Conservation (phyloP, 169 alveolate species). For the Toxoplasma gondii region DNA sequence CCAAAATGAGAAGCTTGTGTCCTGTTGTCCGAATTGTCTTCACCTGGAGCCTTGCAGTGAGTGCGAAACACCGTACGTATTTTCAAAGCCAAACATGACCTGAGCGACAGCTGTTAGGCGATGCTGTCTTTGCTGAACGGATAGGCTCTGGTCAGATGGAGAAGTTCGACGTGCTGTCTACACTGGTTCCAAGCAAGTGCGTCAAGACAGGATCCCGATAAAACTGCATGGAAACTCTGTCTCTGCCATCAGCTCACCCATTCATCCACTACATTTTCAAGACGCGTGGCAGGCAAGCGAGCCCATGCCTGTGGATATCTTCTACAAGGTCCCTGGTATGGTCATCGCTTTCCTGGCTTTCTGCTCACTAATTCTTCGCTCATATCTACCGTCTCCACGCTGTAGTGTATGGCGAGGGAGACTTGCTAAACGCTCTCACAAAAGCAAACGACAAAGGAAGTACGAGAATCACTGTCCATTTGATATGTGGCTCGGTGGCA, state of each 20-base stretch:
- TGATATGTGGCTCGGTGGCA: background rate
- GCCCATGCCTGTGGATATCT: slow-evolving; percentile 65
- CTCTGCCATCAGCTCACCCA: slow-evolving; percentile 39
- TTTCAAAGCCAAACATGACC: background rate
- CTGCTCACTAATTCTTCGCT: background rate
- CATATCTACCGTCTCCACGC: background rate
- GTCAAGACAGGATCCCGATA: background rate
- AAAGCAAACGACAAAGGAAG: slow-evolving; percentile 61
- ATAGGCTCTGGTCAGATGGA: background rate
- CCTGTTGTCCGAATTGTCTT: background rate
- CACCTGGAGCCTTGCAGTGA: background rate
- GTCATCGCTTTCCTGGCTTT: background rate
- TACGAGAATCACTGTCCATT: slow-evolving; percentile 24
- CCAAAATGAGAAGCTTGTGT: background rate
- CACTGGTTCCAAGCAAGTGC: slow-evolving; percentile 20
- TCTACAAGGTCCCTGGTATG: slow-evolving; percentile 65
- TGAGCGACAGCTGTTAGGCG: slow-evolving; percentile 14
- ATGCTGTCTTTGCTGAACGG: background rate
- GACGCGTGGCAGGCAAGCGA: slow-evolving; percentile 69
- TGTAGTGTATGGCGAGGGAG: slow-evolving; percentile 59
- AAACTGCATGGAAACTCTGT: background rate
- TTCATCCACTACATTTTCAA: slow-evolving; percentile 61
- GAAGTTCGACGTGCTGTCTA: background rate
- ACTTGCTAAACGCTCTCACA: slow-evolving; percentile 43
- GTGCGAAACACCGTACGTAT: background rate